Base-by-base conservation (phyloP, 805 yeast genomes). In the Limtongia smithiae region DNA sequence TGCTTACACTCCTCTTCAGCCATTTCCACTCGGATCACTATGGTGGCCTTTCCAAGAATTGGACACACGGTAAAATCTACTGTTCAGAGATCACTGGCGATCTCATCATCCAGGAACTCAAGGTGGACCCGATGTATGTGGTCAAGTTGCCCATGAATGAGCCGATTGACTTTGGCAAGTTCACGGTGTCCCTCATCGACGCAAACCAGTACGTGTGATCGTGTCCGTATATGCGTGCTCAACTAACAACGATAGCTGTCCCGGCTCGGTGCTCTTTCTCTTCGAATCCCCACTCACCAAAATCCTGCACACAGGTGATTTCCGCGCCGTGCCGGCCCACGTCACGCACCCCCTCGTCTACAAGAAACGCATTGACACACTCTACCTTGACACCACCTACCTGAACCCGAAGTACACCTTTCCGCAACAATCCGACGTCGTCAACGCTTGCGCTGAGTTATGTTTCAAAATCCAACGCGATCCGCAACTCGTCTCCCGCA, bases 11-110 rank as follows among this genome's bases (percentile, higher is more conserved):
- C n/a, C n/a, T n/a, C n/a, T n/a, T 4, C 15, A 50, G 54, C 0
- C 98, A 93, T 69, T 91, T 85, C 69, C 98, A 93, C 65, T 72
- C 95, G 0, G 98, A 93, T 64, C 98, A 93, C 64, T 93, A 93
- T 62, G 88, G 87, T 3, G 97, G 98, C 0, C 67, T 93, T 14
- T 68, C 81, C 2, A 85, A 84, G 60, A 71, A 74, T 20, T 93
- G 97, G 97, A 67, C 74, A 39, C 75, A 77, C 45, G 90, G 88
- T 0, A 70, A 71, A 5, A 79, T 93, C 3, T 87, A 81, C 58
- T 83, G 94, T 54, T 81, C 96, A 0, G 70, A 71, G 9, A 77
- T 83, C 3, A 90, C 97, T 0, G 79, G 78, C 1, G 70, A 74
- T 20, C 70, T 91, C 25, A 70, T 82, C 6, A 62, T 68, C 1